Evolutionary conservation across 2,329 filamentous ascomycete species (phyloP).

Genomic region (Ophiostoma fasciatum): DNA sequence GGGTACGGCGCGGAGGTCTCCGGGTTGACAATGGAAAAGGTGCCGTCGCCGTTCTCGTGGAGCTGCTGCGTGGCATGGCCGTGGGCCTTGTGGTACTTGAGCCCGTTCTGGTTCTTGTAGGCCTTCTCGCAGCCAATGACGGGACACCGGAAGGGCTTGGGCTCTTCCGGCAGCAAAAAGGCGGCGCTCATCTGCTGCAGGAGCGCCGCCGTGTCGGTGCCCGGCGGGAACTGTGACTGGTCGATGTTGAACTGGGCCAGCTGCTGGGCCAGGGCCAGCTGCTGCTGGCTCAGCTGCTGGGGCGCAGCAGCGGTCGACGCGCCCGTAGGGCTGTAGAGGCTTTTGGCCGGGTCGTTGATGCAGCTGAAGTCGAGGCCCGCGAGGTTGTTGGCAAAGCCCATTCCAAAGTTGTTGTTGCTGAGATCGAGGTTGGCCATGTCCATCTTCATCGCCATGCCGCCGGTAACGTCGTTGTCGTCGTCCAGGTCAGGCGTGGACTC

Average conservation of each 20-base stretch:
- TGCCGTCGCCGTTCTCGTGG: constrained; percentile 91
- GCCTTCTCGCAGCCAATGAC: constrained; percentile 98
- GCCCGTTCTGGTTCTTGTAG: constrained; percentile 97
- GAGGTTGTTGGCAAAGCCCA: constrained; percentile 34
- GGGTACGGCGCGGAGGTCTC: constrained; percentile 90
- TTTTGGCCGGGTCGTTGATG: constrained; percentile 91
- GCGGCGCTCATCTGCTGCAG: constrained; percentile 38
- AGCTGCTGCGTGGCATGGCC: constrained; percentile 94
- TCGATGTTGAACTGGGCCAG: constrained; percentile 61
- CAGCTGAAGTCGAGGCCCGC: constrained; percentile 34
- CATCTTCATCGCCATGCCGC: constrained; percentile 42
- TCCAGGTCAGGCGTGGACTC: constrained; percentile 47
- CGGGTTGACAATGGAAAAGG: constrained; percentile 95
- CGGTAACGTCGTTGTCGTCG: constrained; percentile 59
- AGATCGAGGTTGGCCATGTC: constrained; percentile 46
- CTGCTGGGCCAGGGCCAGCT: constrained; percentile 51
- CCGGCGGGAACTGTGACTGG: constrained; percentile 58
- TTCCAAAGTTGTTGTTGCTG: constrained; percentile 33
- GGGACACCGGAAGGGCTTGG: constrained; percentile 94
- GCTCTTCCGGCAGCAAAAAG: constrained; percentile 68
- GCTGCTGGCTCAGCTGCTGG: constrained; percentile 42
- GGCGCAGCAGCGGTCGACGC: too few relatives aligned
- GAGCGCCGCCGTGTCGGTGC: constrained; percentile 52
- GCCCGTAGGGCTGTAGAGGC: constrained; percentile 74
- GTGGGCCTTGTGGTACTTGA: constrained; percentile 81